Evolutionary conservation across 805 yeast species (phyloP).

Genomic region (Yamadazyma scolyti): DNA sequence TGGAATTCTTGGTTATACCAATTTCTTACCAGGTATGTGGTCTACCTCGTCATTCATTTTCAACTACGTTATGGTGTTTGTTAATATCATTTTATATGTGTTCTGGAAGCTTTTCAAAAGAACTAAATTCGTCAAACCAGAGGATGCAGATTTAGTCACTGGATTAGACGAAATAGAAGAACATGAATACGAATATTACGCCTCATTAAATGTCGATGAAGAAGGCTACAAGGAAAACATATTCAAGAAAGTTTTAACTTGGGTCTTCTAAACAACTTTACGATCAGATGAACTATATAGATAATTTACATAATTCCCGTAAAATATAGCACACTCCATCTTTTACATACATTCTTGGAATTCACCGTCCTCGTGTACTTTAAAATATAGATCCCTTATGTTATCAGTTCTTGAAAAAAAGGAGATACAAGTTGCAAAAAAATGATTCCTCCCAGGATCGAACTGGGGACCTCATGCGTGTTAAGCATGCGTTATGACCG

Average conservation of each 20-base stretch:
- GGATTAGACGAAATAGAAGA: constrained; percentile 47
- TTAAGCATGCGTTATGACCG: constrained; percentile 99
- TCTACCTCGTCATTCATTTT: constrained; percentile 58
- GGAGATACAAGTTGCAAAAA: constrained; percentile 11
- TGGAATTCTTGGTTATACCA: constrained; percentile 68
- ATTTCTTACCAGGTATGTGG: constrained; percentile 61
- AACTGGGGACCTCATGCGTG: constrained; percentile 99
- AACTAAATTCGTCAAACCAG: constrained; percentile 36
- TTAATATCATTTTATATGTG: constrained; percentile 26
- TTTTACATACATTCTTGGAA: too few species aligned
- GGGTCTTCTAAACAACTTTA: constrained; percentile 12
- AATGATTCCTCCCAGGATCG: constrained; percentile 99
- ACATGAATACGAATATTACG: constrained; percentile 36
- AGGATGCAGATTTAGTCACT: constrained; percentile 42
- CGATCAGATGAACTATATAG: too few species aligned
- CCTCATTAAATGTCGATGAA: constrained; percentile 5
- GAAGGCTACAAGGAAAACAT: constrained; percentile 4
- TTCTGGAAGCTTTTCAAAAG: constrained; percentile 34
- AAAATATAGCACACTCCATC: too few species aligned
- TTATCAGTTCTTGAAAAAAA: neutral
- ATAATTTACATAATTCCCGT: too few species aligned
- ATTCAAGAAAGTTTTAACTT: constrained; percentile 6
- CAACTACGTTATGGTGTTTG: constrained; percentile 68
- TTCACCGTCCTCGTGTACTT: too few species aligned
- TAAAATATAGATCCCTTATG: too few species aligned